phyloP scores from a whole-genome alignment of 179 eudicot species.

The Vitellaria paradoxa region DNA sequence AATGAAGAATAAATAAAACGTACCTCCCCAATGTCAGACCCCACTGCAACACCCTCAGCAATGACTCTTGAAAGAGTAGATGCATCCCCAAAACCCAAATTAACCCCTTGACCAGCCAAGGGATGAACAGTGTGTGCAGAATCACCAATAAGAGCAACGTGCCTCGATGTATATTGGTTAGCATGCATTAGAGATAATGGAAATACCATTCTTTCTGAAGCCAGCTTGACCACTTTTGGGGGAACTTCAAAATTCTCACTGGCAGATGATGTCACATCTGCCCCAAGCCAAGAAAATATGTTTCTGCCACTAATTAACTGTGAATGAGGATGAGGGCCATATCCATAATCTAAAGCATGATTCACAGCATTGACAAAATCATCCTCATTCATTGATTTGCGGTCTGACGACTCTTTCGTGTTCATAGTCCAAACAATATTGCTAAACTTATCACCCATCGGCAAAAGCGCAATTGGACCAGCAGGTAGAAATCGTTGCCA shows the following conservation, averaged over 20 bases:
- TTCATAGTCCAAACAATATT: constrained; percentile 97
- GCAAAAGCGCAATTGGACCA: constrained; percentile 97
- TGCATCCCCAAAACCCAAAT: constrained; percentile 95
- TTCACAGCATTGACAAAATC: constrained; percentile 78
- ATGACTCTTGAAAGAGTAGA: constrained; percentile 71
- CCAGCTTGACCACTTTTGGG: constrained; percentile 71
- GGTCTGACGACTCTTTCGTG: constrained; percentile 68
- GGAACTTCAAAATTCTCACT: constrained; percentile 85
- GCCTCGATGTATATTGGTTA: constrained; percentile 52
- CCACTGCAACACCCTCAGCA: constrained; percentile 83
- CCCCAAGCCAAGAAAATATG: constrained; percentile 49
- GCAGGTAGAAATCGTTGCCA: constrained; percentile 94
- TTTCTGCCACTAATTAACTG: constrained; percentile 35
- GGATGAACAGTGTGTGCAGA: constrained; percentile 99
- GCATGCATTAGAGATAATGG: constrained; percentile 88
- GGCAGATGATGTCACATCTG: constrained; percentile 45
- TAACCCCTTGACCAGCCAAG: constrained; percentile 98
- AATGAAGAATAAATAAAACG: constrained; percentile 4
- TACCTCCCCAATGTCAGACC: constrained; percentile 96
- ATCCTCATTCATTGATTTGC: constrained; percentile 57
- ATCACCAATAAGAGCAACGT: constrained; percentile 87
- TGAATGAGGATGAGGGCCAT: constrained; percentile 84
- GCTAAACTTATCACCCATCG: constrained; percentile 87
- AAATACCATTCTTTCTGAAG: constrained; percentile 82
- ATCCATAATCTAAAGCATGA: constrained; percentile 74